Base-by-base conservation (phyloP, 2,329 filamentous ascomycete genomes). In the Blastomyces gilchristii region DNA sequence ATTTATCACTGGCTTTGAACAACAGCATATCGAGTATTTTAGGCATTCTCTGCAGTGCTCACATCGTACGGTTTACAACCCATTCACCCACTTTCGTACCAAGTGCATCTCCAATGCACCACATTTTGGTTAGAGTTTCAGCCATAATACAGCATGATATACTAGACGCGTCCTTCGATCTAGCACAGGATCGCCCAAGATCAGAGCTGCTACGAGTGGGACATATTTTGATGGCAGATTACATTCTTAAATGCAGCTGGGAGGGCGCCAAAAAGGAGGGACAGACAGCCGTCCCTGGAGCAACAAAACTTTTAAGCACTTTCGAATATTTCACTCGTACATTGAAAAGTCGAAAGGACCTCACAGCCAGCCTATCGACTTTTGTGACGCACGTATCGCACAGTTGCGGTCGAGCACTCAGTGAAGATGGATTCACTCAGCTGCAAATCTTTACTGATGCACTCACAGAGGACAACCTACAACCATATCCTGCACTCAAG, bases 321-420 rank as follows among this genome's bases (percentile, higher is more conserved):
- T 63, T 76, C 41, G 73, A 76, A 47, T 62, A 67, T 39, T 73
- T 72, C 61, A 73, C 71, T 31, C 62, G 68, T 25, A 63, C 63
- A 25, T 67, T 76, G 61, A 68, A 68, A 11, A 64, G 68, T 54
- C 71, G 72, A 49, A 67, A 72, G 16, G 70, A 73, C 28, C 64
- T 74, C 41, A 61, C 76, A 45, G 72, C 71, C 57, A 73, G 73
- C 58, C 61, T 77, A 37, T 73, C 75, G 45, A 66, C 67, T 22
- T 70, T 77, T 28, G 69, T 72, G 12, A 68, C 68, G 37, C 71
- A 75, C 62, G 67, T 76, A 34, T 70, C 75, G 58, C 70, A 70
- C 28, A 74, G 72, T 57, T 73, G 72, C 37, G 70, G 71, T 25
- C 69, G 70, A 49, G 67, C 63, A 12, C 22, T 64, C 64, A 60